A percentile compares a stretch with the other conserved stretches of the same genome.
Conservation (phyloP, 2,329 filamentous ascomycete species). For the Mollisia scopiformis region DNA sequence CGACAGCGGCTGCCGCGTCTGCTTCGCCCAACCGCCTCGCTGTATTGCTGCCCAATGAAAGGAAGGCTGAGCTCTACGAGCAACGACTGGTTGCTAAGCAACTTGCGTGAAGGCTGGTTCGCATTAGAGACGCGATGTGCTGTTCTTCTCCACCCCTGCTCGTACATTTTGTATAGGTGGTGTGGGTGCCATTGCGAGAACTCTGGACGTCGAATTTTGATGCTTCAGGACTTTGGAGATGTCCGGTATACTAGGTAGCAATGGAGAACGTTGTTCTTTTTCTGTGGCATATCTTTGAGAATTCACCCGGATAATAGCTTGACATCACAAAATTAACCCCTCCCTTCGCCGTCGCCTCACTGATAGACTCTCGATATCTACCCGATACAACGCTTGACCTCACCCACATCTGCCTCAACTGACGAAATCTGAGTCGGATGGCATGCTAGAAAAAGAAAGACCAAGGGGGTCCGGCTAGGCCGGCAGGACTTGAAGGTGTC, state of each 20-base stretch:
- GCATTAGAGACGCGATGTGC: conserved; percentile 32
- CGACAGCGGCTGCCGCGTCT: conserved; percentile 31
- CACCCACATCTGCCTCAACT: conserved; percentile 9
- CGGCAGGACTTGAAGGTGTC: background rate
- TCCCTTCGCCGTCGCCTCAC: background rate
- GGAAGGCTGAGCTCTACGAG: conserved; percentile 22
- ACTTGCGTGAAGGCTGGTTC: conserved; percentile 17
- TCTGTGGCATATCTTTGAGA: background rate
- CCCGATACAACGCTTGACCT: conserved; percentile 1
- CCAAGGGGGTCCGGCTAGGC: conserved; percentile 4
- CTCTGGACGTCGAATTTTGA: background rate
- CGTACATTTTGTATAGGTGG: background rate
- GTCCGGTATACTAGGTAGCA: background rate
- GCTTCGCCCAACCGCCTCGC: conserved; percentile 32
- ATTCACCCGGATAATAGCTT: background rate
- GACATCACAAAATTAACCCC: background rate
- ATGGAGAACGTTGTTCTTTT: background rate
- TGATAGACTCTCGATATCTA: conserved; percentile 2
- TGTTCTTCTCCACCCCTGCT: conserved; percentile 26
- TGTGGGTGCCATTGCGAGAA: background rate
- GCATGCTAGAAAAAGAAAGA: conserved; percentile 5
- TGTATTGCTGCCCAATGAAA: conserved; percentile 36
- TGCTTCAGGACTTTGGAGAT: background rate
- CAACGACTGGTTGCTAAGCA: conserved; percentile 18
- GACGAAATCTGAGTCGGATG: background rate